phyloP scores from a whole-genome alignment of 2,329 filamentous ascomycete species.

The Xylaria hypoxylon region DNA sequence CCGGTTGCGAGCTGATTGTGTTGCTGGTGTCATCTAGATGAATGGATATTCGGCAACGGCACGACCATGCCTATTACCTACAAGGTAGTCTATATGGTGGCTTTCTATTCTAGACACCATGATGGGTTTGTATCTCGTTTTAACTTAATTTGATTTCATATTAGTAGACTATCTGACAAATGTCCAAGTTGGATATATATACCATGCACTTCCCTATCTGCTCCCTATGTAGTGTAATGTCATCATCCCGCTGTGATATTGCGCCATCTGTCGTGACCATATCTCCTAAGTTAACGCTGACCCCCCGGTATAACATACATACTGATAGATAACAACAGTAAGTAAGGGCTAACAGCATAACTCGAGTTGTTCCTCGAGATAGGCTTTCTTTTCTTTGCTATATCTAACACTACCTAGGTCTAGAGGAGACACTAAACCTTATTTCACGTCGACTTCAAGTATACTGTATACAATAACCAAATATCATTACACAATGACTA shows the following conservation, averaged over 20 bases:
- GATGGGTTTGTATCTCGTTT: not conserved
- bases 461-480: not conserved
- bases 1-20: not conserved
- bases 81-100: not conserved
- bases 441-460: not conserved
- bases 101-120: constrained; percentile 10
- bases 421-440: not conserved
- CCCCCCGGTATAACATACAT: not conserved
- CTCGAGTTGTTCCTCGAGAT: not conserved
- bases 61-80: constrained; percentile 4
- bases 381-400: not conserved
- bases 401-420: constrained; percentile 1
- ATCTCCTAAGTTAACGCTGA: constrained; percentile 12
- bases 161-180: constrained; percentile 18
- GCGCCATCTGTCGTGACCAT: constrained; percentile 32
- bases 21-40: constrained; percentile 11
- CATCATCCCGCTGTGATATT: constrained; percentile 27
- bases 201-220: constrained; percentile 15
- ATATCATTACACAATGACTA: constrained; percentile 19
- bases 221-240: constrained; percentile 10
- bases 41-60: constrained; percentile 22
- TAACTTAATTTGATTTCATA: constrained; percentile 16
- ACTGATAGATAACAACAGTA: constrained; percentile 18
- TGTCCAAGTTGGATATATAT: constrained; percentile 12
- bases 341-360: not conserved